Percentiles rank a stretch among this genome's conserved stretches.
Conservation (phyloP, 345 rosid species). For the Abelmoschus esculentus region DNA sequence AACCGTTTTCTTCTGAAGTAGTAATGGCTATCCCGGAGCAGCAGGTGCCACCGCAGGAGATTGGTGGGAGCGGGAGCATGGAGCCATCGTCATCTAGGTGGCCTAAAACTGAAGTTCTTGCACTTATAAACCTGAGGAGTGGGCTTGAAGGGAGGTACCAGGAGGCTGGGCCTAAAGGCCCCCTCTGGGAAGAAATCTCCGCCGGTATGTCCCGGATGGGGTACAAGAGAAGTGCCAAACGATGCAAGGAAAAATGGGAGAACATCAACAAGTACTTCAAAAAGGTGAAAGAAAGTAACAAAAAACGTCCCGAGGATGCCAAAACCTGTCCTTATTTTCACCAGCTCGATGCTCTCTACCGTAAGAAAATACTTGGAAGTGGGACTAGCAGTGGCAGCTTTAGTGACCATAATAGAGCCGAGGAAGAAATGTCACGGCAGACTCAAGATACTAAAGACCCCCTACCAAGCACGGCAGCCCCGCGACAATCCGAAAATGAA, state of each 20-base stretch:
- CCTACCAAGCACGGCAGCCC: conserved; percentile 6
- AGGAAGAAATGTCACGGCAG: conserved; percentile 12
- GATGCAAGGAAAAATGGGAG: conserved; percentile 95
- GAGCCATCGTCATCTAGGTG: conserved; percentile 56
- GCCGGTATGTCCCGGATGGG: conserved; percentile 57
- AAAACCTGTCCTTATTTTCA: conserved; percentile 88
- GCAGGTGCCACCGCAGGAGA: conserved; percentile 29
- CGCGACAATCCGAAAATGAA: conserved; percentile 16
- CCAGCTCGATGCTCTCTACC: conserved; percentile 67
- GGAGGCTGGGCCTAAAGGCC: conserved; percentile 71
- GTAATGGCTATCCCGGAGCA: conserved; percentile 49
- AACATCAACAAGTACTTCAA: conserved; percentile 87
- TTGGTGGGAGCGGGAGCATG: conserved; percentile 14
- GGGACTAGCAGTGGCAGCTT: conserved; percentile 12
- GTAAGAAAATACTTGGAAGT: conserved; percentile 42
- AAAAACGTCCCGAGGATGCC: conserved; percentile 73
- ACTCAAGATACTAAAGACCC: conserved; percentile 11
- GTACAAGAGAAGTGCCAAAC: conserved; percentile 55
- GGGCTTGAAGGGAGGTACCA: conserved; percentile 60
- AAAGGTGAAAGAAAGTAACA: conserved; percentile 81
- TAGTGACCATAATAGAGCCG: conserved; percentile 14
- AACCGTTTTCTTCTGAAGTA: conserved; percentile 21
- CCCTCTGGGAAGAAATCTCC: conserved; percentile 77
- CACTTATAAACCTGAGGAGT: conserved; percentile 53
- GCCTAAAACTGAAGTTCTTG: conserved; percentile 71